Evolutionary conservation across 805 yeast species (phyloP), one percentile per base, ranked within the genome.

Genomic region (Ogataea sp.): DNA sequence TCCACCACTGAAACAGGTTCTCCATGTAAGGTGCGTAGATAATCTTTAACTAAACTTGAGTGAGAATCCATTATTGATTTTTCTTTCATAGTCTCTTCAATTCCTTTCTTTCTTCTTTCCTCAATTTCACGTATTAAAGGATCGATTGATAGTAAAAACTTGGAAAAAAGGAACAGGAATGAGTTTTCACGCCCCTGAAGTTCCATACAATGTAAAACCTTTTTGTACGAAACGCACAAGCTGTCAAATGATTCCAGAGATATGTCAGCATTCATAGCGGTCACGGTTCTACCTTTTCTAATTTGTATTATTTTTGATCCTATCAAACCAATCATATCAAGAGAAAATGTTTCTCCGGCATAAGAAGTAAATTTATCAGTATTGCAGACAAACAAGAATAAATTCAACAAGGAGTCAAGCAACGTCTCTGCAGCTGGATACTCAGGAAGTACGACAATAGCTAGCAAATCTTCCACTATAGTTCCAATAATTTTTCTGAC

Each of bases 281-380:
- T 21, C 3, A 23, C 9, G 4, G 24, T 20, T 7, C 34, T 31
- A 11, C 36, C 28, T 20, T 38, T 32, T 39, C 55, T 67, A 14
- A 73, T 38, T 5, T 58, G 55, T 18, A 71, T 50, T 36, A 80
- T 65, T 29, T 62, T 65, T 2, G 72, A 66, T 0, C 84, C 88
- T 20, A 81, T 70, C 13, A 60, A 41, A 0, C 90, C 88, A n/a
- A 77, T 57, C 45, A 77, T 48, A 39, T 83, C 89, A 37, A 84
- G 54, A 3, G 75, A 64, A 43, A 67, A 67, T 0, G 78, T 62
- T 43, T 78, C 83, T 6, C 71, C 59, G 11, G 52, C 42, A 1
- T 71, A 60, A 1, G 70, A 60, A 0, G 69, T 36, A 33, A 64
- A 60, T 23, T 57, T 59, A 11, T 67, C 67, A 2, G 67, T 63